Percentiles rank a stretch among this genome's conserved stretches.
Evolutionary conservation across 2,329 filamentous ascomycete genomes (phyloP).

Genomic region (Fusarium camptoceras): DNA sequence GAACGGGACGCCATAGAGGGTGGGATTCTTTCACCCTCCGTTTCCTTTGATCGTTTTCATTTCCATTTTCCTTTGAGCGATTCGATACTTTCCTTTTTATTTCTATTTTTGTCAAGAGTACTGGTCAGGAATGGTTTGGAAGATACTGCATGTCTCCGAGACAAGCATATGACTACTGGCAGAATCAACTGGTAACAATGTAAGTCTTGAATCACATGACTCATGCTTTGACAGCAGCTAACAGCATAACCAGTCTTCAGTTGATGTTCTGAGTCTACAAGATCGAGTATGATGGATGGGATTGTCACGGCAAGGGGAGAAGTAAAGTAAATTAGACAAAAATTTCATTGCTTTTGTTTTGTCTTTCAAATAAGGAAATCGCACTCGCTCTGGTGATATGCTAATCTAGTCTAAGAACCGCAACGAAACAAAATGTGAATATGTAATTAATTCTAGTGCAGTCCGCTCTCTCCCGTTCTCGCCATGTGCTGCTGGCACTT

Average conservation of each 20-base stretch:
- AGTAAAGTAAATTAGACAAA: neutral
- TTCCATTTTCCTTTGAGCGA: too few species aligned
- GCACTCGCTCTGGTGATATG: slow-evolving; percentile 2
- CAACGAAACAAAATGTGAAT: neutral
- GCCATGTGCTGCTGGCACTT: slow-evolving; percentile 67
- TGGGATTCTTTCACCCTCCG: too few species aligned
- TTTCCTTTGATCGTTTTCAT: too few species aligned
- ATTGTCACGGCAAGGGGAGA: neutral
- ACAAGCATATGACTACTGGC: neutral
- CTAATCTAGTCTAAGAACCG: slow-evolving; percentile 10
- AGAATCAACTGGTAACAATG: neutral
- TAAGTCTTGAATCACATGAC: neutral
- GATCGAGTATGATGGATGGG: neutral
- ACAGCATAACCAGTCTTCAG: neutral
- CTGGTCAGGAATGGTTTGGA: too few species aligned
- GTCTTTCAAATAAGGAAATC: slow-evolving; percentile 11
- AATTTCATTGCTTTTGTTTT: slow-evolving; percentile 18
- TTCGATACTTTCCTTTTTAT: too few species aligned
- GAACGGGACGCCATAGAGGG: too few species aligned
- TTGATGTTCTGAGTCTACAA: neutral
- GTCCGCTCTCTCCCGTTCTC: slow-evolving; percentile 58
- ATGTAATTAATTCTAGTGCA: slow-evolving; percentile 40
- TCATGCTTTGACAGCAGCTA: neutral
- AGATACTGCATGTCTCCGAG: too few species aligned
- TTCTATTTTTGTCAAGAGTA: too few species aligned